phyloP scores from a whole-genome alignment of 768 basidiomycete genomes.

The Collybia sp. region DNA sequence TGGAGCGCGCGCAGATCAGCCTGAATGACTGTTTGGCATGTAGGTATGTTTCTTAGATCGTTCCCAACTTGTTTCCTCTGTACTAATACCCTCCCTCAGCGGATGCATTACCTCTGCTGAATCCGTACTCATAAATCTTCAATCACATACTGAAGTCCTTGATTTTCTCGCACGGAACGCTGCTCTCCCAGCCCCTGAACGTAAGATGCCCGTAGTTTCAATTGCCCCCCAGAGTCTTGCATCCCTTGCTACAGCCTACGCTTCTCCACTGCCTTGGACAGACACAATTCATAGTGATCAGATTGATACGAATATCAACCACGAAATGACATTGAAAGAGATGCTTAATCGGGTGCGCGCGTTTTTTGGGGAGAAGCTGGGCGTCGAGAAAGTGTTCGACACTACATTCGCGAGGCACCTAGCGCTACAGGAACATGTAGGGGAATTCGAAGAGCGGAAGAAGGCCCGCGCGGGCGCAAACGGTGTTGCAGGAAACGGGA shows the following conservation, averaged over 20 bases:
- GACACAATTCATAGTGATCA: too few relatives aligned
- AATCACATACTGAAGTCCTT: conserved; percentile 92
- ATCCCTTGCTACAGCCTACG: conserved; percentile 62
- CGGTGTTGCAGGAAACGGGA: conserved; percentile 7
- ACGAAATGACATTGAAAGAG: conserved; percentile 36
- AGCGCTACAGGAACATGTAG: conserved; percentile 73
- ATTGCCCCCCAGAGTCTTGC: conserved; percentile 87
- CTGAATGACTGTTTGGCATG: conserved; percentile 98
- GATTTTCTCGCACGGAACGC: conserved; percentile 63
- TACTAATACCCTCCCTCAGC: conserved; percentile 31
- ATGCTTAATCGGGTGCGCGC: conserved; percentile 67
- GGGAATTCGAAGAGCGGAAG: conserved; percentile 77
- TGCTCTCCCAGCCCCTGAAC: conserved; percentile 19
- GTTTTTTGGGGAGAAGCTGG: conserved; percentile 65
- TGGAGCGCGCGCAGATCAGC: conserved; percentile 93
- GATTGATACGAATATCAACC: too few relatives aligned
- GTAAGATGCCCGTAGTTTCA: conserved; percentile 71
- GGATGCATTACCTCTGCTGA: conserved; percentile 99
- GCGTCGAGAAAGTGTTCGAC: conserved; percentile 84
- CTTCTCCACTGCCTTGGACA: conserved; percentile 20
- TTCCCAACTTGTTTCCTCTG: too few relatives aligned
- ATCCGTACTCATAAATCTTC: conserved; percentile 92
- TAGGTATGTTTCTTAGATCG: conserved; percentile 53
- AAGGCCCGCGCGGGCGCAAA: conserved; percentile 16
- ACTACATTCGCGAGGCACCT: conserved; percentile 93